Percentiles rank a stretch among this genome's conserved stretches.
Evolutionary conservation across 352 stramenopile species (phyloP).

Genomic region (Globisporangium polare): DNA sequence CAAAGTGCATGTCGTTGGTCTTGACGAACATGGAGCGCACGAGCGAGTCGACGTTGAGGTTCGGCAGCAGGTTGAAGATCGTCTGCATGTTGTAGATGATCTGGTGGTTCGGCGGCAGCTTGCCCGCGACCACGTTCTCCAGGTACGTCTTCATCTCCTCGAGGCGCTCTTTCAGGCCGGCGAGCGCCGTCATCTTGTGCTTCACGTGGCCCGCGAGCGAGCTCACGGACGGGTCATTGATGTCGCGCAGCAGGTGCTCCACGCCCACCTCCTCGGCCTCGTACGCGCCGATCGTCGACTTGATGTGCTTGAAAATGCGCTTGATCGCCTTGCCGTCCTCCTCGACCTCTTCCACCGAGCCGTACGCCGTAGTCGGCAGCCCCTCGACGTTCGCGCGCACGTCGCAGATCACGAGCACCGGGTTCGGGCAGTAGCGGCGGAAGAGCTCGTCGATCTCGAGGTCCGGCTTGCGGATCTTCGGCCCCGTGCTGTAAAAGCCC

Average conservation of each 20-base stretch:
- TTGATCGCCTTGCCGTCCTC: conserved; percentile 95
- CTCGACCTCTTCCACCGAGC: conserved; percentile 96
- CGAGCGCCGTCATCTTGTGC: conserved; percentile 96
- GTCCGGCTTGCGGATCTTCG: conserved; percentile 94
- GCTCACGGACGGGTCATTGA: conserved; percentile 99
- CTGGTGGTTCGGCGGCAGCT: conserved; percentile 75
- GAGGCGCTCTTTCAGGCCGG: conserved; percentile 92
- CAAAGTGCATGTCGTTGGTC: conserved; percentile 99
- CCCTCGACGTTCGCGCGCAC: conserved; percentile 93
- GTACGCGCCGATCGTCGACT: conserved; percentile 94
- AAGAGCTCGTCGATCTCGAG: conserved; percentile 95
- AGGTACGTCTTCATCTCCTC: conserved; percentile 99
- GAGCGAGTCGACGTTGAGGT: conserved; percentile 97
- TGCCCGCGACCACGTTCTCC: conserved; percentile 87
- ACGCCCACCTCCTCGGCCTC: conserved; percentile 96
- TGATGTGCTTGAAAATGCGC: conserved; percentile 98
- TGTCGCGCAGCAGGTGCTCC: conserved; percentile 98
- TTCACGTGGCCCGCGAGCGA: conserved; percentile 98
- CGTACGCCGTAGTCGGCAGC: conserved; percentile 97
- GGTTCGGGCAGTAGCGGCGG: conserved; percentile 91
- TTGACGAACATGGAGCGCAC: conserved; percentile 98
- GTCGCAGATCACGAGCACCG: conserved; percentile 99
- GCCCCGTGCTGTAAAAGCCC: conserved; percentile 98
- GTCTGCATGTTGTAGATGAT: conserved; percentile 99
- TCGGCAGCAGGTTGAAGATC: conserved; percentile 99